Base-by-base conservation (phyloP, 306 rosid species). In the Sindora glabra region DNA sequence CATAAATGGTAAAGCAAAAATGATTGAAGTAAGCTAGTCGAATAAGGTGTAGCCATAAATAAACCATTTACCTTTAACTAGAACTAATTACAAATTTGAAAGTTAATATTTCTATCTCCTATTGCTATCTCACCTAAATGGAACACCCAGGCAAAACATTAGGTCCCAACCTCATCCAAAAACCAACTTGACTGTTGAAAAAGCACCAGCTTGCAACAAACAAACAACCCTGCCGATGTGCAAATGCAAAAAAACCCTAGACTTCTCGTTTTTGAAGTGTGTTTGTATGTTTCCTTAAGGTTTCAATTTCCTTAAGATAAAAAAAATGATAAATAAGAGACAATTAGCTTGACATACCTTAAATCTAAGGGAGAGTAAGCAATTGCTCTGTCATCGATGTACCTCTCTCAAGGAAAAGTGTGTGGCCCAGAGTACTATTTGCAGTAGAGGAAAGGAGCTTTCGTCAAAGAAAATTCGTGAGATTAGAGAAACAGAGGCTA, bases 231-330 rank as follows among this genome's bases (percentile, higher is more conserved):
- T n/a, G n/a, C n/a, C n/a, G n/a, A n/a, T n/a, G n/a, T n/a, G n/a
- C n/a, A n/a, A n/a, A n/a, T n/a, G n/a, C n/a, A n/a, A n/a, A 3
- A 2, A 58, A 73, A 75, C 79, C 87, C 92, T 77, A 82, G 78
- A 97, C 99, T 79, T 94, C 48, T 94, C 99, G 69, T 94, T 94
- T 73, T 94, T 94, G 86, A 94, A 94, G 81, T 95, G 95, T 2
- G 95, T 86, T 41, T 97, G 97, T 30, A 94, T 68, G 73, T 94
- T 94, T n/a, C 99, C 99, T 17, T n/a, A n/a, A n/a, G n/a, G n/a
- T n/a, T n/a, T n/a, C n/a, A n/a, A n/a, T n/a, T n/a, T n/a, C n/a
- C n/a, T n/a, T n/a, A n/a, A n/a, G n/a, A n/a, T n/a, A n/a, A n/a
- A n/a, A 36, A 12, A n/a, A n/a, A n/a, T n/a, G n/a, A n/a, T n/a